A percentile compares a stretch with the other conserved stretches of the same genome.
Evolutionary conservation across 2,329 filamentous ascomycete genomes (phyloP).

Genomic region (Calonectria hawksworthii): DNA sequence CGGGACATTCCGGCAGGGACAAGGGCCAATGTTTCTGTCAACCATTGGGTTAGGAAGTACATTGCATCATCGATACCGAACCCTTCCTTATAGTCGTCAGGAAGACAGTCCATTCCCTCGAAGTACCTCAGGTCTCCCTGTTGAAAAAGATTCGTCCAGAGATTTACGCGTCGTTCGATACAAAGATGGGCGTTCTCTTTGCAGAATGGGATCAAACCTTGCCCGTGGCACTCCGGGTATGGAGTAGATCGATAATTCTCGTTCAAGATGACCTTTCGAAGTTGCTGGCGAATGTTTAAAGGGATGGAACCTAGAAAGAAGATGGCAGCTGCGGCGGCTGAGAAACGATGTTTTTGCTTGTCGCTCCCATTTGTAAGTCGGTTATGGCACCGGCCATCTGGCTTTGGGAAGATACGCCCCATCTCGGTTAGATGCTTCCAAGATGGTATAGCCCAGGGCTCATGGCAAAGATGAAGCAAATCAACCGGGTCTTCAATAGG

Average conservation of each 20-base stretch:
- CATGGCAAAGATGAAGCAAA: not conserved
- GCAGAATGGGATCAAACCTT: conserved; percentile 7
- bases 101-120: conserved; percentile 24
- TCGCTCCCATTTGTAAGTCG: not conserved
- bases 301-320: conserved; percentile 25
- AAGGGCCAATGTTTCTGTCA: not conserved
- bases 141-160: not conserved
- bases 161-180: conserved; percentile 25
- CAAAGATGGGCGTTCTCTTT: conserved; percentile 27
- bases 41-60: not conserved
- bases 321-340: conserved; percentile 27
- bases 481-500: not conserved
- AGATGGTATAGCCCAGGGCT: not conserved
- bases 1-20: not conserved
- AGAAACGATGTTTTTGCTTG: conserved; percentile 22
- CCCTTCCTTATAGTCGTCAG: too few relatives aligned
- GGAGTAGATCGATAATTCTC: conserved; percentile 24
- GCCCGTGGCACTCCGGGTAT: not conserved
- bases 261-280: not conserved
- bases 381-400: not conserved
- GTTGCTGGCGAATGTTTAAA: not conserved
- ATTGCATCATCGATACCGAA: not conserved
- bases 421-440: not conserved
- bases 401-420: not conserved
- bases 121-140: conserved; percentile 28